Evolutionary conservation across 257 asterid species (phyloP).

Genomic region (Solanum sparsipilum): DNA sequence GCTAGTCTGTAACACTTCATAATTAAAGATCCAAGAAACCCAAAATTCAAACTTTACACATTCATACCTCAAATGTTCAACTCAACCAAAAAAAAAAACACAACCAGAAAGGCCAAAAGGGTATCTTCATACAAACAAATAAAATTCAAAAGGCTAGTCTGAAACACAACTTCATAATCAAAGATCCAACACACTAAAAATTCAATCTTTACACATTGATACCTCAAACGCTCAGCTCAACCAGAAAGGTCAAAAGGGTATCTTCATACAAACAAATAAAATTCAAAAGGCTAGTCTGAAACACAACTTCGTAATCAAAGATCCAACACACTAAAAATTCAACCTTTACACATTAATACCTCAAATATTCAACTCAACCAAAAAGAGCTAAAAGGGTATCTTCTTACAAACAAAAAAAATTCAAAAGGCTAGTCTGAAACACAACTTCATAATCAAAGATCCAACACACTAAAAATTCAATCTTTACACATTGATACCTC

Average conservation of each 20-base stretch:
- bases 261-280: background rate
- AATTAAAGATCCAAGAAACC: background rate
- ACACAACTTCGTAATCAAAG: background rate
- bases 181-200: slow-evolving; percentile 2
- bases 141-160: background rate
- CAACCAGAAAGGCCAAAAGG: background rate
- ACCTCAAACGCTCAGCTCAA: background rate
- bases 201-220: background rate
- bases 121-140: background rate
- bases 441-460: background rate
- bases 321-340: background rate
- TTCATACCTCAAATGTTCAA: background rate
- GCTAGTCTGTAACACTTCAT: background rate
- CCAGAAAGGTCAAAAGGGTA: background rate
- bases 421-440: background rate
- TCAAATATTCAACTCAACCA: background rate
- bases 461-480: background rate
- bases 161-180: background rate
- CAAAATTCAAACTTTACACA: background rate
- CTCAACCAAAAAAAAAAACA: background rate
- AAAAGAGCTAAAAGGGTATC: background rate
- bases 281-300: background rate
- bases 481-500: background rate
- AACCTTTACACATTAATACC: background rate
- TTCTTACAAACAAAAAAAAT: background rate